phyloP scores from a whole-genome alignment of 345 rosid species.

The Eutrema heterophyllum region DNA sequence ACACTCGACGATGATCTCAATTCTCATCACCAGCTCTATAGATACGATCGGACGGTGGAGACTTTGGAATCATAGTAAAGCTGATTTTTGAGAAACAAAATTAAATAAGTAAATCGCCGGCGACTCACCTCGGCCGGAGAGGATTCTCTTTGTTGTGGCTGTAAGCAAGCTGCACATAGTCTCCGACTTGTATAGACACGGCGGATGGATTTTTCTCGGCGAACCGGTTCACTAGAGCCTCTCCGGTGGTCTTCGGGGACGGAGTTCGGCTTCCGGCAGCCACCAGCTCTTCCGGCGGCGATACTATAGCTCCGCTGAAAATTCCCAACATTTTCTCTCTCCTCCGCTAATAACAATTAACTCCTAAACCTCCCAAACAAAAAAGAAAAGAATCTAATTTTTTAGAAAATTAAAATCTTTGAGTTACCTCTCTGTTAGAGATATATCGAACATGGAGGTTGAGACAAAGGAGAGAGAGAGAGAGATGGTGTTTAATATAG shows the following conservation, averaged over 20 bases:
- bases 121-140: conserved; percentile 66
- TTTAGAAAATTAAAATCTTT: neutral
- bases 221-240: conserved; percentile 59
- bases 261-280: conserved; percentile 95
- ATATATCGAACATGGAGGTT: conserved; percentile 4
- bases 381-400: neutral
- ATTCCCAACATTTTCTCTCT: conserved; percentile 73
- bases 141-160: conserved; percentile 70
- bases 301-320: conserved; percentile 67
- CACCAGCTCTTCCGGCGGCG: conserved; percentile 95
- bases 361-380: neutral
- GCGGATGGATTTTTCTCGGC: conserved; percentile 50
- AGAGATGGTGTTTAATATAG: neutral
- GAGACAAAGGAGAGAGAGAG: neutral
- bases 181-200: conserved; percentile 69
- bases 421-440: neutral
- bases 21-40: conserved; percentile 21
- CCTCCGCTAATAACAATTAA: neutral
- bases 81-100: neutral
- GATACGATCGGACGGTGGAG: neutral
- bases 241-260: conserved; percentile 72
- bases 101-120: neutral
- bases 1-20: conserved; percentile 3
- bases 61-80: neutral
- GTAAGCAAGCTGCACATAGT: conserved; percentile 63